phyloP scores from a whole-genome alignment of 306 rosid genomes.

The Acacia acuminata region DNA sequence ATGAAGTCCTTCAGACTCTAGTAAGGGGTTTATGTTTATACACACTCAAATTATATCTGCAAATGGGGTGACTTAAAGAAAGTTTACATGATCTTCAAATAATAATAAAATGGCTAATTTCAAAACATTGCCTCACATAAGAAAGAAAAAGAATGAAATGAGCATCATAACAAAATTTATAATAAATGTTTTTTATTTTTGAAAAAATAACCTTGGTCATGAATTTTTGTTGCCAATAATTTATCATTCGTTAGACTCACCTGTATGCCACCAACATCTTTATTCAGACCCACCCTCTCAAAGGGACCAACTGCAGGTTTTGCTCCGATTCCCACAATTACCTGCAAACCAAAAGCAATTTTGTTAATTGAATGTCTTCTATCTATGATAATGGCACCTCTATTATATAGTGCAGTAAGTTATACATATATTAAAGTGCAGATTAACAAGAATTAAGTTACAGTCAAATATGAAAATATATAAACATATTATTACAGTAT shows the following conservation, averaged over 20 bases:
- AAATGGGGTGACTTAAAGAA: slow-evolving; percentile 4
- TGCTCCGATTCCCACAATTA: slow-evolving; percentile 85
- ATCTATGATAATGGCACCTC: slow-evolving; percentile 19
- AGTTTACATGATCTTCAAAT: slow-evolving; percentile 19
- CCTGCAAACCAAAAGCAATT: slow-evolving; percentile 50
- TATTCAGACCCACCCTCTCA: slow-evolving; percentile 68
- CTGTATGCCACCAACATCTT: slow-evolving; percentile 80
- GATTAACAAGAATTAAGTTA: slow-evolving; percentile 9
- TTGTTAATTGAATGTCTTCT: slow-evolving; percentile 2
- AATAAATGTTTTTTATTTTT: background rate
- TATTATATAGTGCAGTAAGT: slow-evolving; percentile 14
- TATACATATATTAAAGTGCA: background rate
- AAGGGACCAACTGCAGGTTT: slow-evolving; percentile 87
- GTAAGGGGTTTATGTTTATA: background rate
- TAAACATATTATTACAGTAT: slow-evolving; percentile 50
- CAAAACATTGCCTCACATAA: background rate
- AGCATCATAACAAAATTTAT: slow-evolving; percentile 8
- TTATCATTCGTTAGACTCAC: slow-evolving; percentile 40
- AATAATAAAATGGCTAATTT: slow-evolving; percentile 7
- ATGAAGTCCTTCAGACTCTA: background rate
- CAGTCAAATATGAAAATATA: slow-evolving; percentile 7
- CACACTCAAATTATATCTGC: slow-evolving; percentile 18
- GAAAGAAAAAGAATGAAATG: background rate
- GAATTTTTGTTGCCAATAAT: slow-evolving; percentile 10
- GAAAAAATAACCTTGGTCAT: background rate